Evolutionary conservation across 2,329 filamentous ascomycete species (phyloP).

Genomic region (Aspergillus carbonarius): DNA sequence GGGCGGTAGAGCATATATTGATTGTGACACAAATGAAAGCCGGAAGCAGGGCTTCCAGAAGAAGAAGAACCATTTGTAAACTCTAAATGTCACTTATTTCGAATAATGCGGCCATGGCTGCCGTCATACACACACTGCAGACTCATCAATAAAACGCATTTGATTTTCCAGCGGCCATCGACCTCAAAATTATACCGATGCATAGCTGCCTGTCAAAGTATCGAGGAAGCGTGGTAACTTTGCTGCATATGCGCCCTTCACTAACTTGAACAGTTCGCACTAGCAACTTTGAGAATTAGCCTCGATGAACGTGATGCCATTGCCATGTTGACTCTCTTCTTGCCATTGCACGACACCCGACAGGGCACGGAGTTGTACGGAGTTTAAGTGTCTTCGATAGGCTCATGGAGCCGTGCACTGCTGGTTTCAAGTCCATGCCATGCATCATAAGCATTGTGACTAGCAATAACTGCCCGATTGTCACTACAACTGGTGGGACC

Average conservation of each 20-base stretch:
- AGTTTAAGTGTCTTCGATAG: slow-evolving; percentile 51
- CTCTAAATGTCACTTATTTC: slow-evolving; percentile 39
- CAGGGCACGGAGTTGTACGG: slow-evolving; percentile 52
- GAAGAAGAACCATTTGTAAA: slow-evolving; percentile 36
- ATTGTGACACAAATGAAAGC: slow-evolving; percentile 48
- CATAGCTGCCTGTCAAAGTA: slow-evolving; percentile 39
- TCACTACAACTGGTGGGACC: slow-evolving; percentile 51
- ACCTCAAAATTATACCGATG: slow-evolving; percentile 39
- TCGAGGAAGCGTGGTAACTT: slow-evolving; percentile 38
- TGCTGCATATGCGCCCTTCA: slow-evolving; percentile 41
- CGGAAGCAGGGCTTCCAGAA: slow-evolving; percentile 52
- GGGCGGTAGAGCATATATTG: slow-evolving; percentile 36
- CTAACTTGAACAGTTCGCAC: slow-evolving; percentile 30
- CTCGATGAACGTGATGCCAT: slow-evolving; percentile 46
- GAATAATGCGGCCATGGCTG: slow-evolving; percentile 45
- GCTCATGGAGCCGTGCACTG: slow-evolving; percentile 45
- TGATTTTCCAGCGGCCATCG: slow-evolving; percentile 39
- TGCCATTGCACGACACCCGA: slow-evolving; percentile 55
- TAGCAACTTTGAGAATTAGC: slow-evolving; percentile 40
- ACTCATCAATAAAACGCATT: slow-evolving; percentile 51
- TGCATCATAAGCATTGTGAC: slow-evolving; percentile 45
- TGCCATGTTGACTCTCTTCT: slow-evolving; percentile 50
- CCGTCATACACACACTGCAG: slow-evolving; percentile 45
- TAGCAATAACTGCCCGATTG: slow-evolving; percentile 52
- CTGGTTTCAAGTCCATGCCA: slow-evolving; percentile 48